A percentile compares a stretch with the other conserved stretches of the same genome.
Conservation (phyloP, 2,329 filamentous ascomycete genomes). For the Plectosphaerella plurivora region DNA sequence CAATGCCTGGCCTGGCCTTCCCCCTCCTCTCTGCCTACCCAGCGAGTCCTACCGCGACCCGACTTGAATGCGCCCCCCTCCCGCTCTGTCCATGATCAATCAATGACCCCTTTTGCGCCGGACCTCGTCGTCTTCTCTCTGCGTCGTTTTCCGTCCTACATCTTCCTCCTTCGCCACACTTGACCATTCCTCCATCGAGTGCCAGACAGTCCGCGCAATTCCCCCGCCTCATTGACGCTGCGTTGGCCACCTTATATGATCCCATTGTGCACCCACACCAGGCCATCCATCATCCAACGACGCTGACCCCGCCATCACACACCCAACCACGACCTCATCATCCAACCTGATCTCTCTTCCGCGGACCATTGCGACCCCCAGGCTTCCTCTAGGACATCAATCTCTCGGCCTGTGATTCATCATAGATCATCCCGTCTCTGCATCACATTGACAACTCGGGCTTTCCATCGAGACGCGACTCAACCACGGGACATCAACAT, state of each 20-base stretch:
- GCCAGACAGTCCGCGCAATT: background rate
- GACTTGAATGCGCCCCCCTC: constrained; percentile 1
- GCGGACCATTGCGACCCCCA: too few species aligned
- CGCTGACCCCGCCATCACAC: background rate
- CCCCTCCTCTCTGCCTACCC: background rate
- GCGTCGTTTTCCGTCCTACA: background rate
- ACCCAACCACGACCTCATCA: background rate
- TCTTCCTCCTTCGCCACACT: background rate
- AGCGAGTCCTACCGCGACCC: background rate
- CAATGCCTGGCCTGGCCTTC: background rate
- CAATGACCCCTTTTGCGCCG: constrained; percentile 9
- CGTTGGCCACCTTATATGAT: background rate
- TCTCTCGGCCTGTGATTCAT: too few species aligned
- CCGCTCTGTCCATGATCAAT: constrained; percentile 5
- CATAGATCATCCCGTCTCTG: too few species aligned
- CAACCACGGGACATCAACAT: too few species aligned
- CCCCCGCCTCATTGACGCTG: background rate
- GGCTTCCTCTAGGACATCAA: too few species aligned
- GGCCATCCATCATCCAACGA: background rate
- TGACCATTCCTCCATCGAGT: background rate
- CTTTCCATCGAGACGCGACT: too few species aligned
- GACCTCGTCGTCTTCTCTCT: constrained; percentile 3
- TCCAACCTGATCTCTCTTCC: background rate
- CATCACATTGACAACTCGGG: too few species aligned
- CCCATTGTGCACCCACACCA: background rate